Evolutionary conservation across 441 rosid species (phyloP), one percentile per base, ranked within the genome.

Genomic region (Adansonia grandidieri): DNA sequence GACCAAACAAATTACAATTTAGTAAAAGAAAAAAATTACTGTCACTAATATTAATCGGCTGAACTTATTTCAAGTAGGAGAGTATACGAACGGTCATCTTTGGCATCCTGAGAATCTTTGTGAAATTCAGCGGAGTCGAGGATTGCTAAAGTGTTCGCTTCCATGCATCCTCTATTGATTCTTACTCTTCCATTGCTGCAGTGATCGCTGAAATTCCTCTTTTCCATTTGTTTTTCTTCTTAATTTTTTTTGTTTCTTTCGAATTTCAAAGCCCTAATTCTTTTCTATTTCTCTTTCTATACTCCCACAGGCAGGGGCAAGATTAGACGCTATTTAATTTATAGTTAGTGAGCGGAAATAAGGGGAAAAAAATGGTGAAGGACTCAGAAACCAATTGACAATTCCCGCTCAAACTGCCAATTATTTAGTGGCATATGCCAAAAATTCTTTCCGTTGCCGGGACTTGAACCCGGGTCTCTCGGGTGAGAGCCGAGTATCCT

Each of bases 61-160:
- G 54, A 64, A 32, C 1, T 63, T 4, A 44, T 20, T 37, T 54
- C n/a, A 72, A 54, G 17, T 44, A 1, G 15, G 6, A 56, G 74
- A 13, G 64, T 37, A 32, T 13, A 77, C 85, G 50, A 61, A 92
- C 96, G 78, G 67, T 93, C 95, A 78, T 91, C 95, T 70, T 86
- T 76, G 64, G 94, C 83, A 78, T 92, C 88, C 64, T 77, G 90
- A 66, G 88, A 24, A 74, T 89, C 86, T 6, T 78, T 87, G 68
- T 68, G 75, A 60, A 84, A 72, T 47, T 80, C 95, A 60, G 73
- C 73, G 9, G 88, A 82, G 74, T 90, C 99, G 63, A 95, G 85
- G 76, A 95, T 90, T 0, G 96, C 95, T 69, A 91, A 71, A 14
- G 91, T 82, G 86, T 95, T 93, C 73, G 89, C 95, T 78, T 92